Conservation (phyloP, 805 yeast genomes). For the Komagataella populi region DNA sequence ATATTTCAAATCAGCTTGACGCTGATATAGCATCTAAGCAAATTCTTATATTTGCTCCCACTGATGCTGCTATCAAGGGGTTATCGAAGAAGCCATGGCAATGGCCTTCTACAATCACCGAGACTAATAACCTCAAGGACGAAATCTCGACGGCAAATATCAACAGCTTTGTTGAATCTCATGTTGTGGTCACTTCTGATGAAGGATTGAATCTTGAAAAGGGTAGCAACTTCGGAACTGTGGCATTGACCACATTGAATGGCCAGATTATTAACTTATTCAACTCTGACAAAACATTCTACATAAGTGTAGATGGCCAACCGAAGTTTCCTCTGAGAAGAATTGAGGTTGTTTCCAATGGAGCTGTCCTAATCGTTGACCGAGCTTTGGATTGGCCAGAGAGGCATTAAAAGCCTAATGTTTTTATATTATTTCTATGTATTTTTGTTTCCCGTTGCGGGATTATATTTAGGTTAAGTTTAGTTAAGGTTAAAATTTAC, state of each 20-base stretch:
- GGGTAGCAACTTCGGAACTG: conserved; percentile 11
- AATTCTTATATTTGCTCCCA: conserved; percentile 58
- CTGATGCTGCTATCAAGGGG: conserved; percentile 42
- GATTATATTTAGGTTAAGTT: neutral
- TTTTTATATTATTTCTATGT: neutral
- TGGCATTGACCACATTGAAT: conserved; percentile 17
- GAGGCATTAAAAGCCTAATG: conserved; percentile 3
- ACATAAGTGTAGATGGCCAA: conserved; percentile 18
- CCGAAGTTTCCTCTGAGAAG: conserved; percentile 14
- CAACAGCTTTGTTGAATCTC: conserved; percentile 46
- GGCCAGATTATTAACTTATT: conserved; percentile 22
- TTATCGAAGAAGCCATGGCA: conserved; percentile 65
- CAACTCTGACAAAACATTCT: conserved; percentile 20
- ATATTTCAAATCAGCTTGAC: conserved; percentile 29
- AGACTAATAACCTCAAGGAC: conserved; percentile 28
- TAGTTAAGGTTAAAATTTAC: neutral
- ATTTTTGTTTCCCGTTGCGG: neutral
- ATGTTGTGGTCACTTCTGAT: conserved; percentile 26
- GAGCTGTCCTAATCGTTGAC: conserved; percentile 28
- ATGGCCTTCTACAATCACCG: conserved; percentile 42
- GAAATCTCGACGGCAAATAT: conserved; percentile 36
- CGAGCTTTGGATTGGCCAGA: conserved; percentile 23
- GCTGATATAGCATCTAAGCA: conserved; percentile 12
- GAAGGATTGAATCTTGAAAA: conserved; percentile 4
- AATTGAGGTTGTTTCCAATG: conserved; percentile 26